Evolutionary conservation across 306 rosid species (phyloP).

Genomic region (Rosa rugosa): DNA sequence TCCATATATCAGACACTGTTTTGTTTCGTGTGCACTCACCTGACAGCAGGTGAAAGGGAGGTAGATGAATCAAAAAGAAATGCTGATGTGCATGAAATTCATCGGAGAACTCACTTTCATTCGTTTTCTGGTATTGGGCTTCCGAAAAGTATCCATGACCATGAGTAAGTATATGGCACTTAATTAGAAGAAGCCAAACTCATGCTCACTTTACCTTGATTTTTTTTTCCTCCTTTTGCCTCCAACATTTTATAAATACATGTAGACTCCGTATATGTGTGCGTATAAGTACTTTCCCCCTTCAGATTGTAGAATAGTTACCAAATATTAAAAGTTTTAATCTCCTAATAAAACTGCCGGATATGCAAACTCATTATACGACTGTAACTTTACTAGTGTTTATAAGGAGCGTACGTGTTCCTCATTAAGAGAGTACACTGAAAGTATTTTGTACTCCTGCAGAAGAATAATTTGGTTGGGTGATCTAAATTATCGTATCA

Average conservation of each 20-base stretch:
- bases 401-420: not conserved
- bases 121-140: constrained; percentile 53
- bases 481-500: constrained; percentile 87
- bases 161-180: constrained; percentile 67
- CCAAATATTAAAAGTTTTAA: not conserved
- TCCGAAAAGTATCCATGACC: constrained; percentile 62
- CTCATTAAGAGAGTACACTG: not conserved
- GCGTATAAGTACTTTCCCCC: not conserved
- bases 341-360: not conserved
- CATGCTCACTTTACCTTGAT: not conserved
- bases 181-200: constrained; percentile 13
- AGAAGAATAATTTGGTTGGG: constrained; percentile 93
- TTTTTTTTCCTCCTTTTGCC: not conserved
- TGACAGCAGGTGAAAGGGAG: constrained; percentile 83
- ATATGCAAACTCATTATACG: not conserved
- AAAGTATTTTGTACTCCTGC: constrained; percentile 25
- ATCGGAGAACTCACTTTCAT: constrained; percentile 68
- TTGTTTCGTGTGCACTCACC: constrained; percentile 91
- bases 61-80: constrained; percentile 74
- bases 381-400: not conserved
- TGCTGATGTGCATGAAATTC: constrained; percentile 77
- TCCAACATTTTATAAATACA: not conserved
- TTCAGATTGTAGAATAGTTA: not conserved
- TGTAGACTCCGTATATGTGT: not conserved
- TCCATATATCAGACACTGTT: constrained; percentile 84